Percentiles rank a stretch among this genome's conserved stretches.
Conservation (phyloP, 164 flowering plant species). For the Kalanchoe fedtschenkoi region DNA sequence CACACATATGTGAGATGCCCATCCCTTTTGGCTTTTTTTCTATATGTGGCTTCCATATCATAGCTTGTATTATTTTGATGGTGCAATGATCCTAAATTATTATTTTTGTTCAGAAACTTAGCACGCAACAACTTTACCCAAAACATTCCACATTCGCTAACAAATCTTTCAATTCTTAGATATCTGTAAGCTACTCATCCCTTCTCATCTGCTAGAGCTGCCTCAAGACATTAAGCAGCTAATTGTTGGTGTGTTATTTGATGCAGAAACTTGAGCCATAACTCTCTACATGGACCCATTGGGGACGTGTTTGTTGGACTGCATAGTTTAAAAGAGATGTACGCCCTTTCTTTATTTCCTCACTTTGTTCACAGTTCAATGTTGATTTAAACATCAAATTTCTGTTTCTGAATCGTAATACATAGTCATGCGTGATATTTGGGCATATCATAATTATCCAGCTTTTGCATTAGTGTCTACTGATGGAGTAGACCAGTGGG, state of each 20-base stretch:
- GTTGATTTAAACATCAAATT: background rate
- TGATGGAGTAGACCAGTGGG: background rate
- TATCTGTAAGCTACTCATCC: conserved; percentile 48
- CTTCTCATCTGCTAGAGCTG: background rate
- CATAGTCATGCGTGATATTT: background rate
- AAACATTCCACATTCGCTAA: conserved; percentile 43
- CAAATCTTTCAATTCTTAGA: conserved; percentile 32
- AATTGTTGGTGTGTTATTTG: conserved; percentile 1
- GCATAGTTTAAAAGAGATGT: conserved; percentile 49
- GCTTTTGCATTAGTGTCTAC: background rate
- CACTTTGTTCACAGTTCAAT: background rate
- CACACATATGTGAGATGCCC: conserved; percentile 47
- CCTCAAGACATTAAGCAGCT: conserved; percentile 1
- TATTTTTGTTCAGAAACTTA: conserved; percentile 42
- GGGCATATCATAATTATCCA: background rate
- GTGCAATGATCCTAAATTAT: background rate
- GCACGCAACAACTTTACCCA: conserved; percentile 51
- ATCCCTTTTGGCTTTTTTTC: background rate
- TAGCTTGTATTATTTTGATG: background rate
- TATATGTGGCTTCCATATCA: background rate
- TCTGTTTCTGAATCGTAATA: background rate
- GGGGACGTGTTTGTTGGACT: conserved; percentile 62
- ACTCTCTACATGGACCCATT: conserved; percentile 54
- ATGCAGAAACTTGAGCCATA: conserved; percentile 78
- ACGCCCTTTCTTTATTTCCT: conserved; percentile 14